These are phyloP conservation scores for Nakazawaea laoshanensis DNA, from an alignment of 805 yeast species.

Conservation along the genomic window DNA sequence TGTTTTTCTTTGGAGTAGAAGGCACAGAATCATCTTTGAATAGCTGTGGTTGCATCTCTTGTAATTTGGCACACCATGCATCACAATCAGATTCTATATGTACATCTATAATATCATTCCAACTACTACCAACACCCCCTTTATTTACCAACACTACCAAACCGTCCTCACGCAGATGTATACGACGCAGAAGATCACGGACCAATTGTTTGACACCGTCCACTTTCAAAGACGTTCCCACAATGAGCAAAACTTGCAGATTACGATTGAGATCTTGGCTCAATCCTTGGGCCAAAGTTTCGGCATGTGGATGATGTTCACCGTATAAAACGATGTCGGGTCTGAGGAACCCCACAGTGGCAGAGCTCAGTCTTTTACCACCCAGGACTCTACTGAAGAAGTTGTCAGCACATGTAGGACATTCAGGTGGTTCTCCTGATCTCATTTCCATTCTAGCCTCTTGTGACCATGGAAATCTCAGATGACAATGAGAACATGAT, in stretches of 20 bases:
- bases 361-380: conserved; percentile 73
- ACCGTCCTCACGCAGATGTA: conserved; percentile 79
- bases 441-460: conserved; percentile 37
- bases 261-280: conserved; percentile 52
- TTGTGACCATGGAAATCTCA: conserved; percentile 52
- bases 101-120: conserved; percentile 72
- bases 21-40: no score
- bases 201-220: conserved; percentile 83
- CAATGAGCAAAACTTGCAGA: conserved; percentile 77
- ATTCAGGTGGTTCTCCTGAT: conserved; percentile 67
- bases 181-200: conserved; percentile 52
- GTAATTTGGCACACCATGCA: conserved; percentile 56
- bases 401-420: conserved; percentile 56
- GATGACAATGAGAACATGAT: conserved; percentile 66
- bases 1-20: no score
- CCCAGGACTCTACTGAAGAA: conserved; percentile 45
- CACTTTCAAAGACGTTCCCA: conserved; percentile 90
- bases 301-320: conserved; percentile 86
- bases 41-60: conserved; percentile 47
- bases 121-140: conserved; percentile 50
- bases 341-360: conserved; percentile 65
- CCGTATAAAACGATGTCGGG: conserved; percentile 93
- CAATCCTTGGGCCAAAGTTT: conserved; percentile 64
- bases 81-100: conserved; percentile 81
- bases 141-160: conserved; percentile 70